Percentiles rank a stretch among this genome's conserved stretches.
These are phyloP conservation scores for Aureobasidium sp. DNA, from an alignment of 2,329 filamentous ascomycete genomes.

Conservation along the genomic window DNA sequence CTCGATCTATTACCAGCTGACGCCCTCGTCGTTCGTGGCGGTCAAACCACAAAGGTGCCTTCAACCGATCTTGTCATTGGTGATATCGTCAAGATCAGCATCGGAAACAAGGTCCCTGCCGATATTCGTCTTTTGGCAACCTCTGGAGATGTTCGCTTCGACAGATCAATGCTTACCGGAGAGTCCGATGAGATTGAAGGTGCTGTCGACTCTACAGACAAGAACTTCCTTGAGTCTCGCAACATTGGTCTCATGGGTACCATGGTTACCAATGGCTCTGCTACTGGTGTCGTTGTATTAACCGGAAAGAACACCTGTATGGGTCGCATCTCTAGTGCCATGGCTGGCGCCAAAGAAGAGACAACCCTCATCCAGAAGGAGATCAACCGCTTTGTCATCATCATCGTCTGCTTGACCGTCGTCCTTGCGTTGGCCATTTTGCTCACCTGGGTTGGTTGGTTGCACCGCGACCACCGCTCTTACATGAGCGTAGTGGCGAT, in stretches of 20 bases:
- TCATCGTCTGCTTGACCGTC: conserved; percentile 34
- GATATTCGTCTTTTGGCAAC: conserved; percentile 33
- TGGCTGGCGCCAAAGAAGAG: conserved; percentile 29
- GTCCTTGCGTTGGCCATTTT: conserved; percentile 32
- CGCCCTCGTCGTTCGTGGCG: conserved; percentile 33
- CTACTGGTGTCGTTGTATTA: conserved; percentile 32
- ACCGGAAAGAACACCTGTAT: conserved; percentile 34
- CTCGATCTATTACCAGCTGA: conserved; percentile 37
- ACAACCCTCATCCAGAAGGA: conserved; percentile 35
- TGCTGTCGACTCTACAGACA: conserved; percentile 31
- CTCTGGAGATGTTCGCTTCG: conserved; percentile 37
- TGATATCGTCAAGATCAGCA: conserved; percentile 32
- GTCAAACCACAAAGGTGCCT: conserved; percentile 25
- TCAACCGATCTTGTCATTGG: conserved; percentile 32
- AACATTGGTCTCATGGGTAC: conserved; percentile 39
- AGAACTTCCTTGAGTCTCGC: conserved; percentile 35
- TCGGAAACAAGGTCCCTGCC: conserved; percentile 36
- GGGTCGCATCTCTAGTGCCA: conserved; percentile 33
- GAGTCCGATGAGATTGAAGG: conserved; percentile 36
- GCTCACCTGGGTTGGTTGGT: conserved; percentile 38
- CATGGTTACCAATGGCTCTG: conserved; percentile 33
- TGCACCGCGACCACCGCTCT: conserved; percentile 27
- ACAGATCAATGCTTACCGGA: conserved; percentile 34
- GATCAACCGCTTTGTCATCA: conserved; percentile 36
- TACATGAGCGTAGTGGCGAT: conserved; percentile 37